Conservation (phyloP, 345 rosid species). For the Raphanus raphanistrum region DNA sequence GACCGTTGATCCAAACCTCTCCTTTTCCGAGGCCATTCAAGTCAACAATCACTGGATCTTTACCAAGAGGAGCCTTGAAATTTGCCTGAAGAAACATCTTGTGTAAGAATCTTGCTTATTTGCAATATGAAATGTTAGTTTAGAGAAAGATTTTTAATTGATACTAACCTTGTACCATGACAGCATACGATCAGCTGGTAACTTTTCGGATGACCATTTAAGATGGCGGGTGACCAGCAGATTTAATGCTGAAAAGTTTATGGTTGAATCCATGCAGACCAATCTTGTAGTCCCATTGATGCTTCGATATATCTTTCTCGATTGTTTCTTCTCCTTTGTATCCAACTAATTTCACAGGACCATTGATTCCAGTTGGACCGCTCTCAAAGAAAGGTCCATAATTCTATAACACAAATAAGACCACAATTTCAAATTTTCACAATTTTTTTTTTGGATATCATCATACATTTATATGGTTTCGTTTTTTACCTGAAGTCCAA, state of each 20-base stretch:
- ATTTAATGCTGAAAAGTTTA: constrained; percentile 20
- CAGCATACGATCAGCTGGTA: constrained; percentile 43
- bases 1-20: constrained; percentile 70
- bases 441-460: background rate
- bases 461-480: background rate
- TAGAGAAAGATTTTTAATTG: background rate
- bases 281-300: constrained; percentile 56
- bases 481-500: constrained; percentile 49
- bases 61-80: constrained; percentile 55
- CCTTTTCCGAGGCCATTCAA: constrained; percentile 72
- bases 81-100: constrained; percentile 43
- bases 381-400: constrained; percentile 37
- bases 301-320: constrained; percentile 37
- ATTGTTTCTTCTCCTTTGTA: constrained; percentile 35
- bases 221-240: background rate
- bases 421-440: background rate
- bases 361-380: constrained; percentile 37
- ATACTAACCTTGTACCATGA: constrained; percentile 67
- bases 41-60: constrained; percentile 70
- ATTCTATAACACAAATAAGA: constrained; percentile 26
- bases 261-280: constrained; percentile 50
- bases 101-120: background rate
- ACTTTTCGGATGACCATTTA: constrained; percentile 33
- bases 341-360: constrained; percentile 38
- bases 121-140: background rate